Evolutionary conservation across 1,139 yeast species (phyloP).

Genomic region (Kodamaea derodonti): DNA sequence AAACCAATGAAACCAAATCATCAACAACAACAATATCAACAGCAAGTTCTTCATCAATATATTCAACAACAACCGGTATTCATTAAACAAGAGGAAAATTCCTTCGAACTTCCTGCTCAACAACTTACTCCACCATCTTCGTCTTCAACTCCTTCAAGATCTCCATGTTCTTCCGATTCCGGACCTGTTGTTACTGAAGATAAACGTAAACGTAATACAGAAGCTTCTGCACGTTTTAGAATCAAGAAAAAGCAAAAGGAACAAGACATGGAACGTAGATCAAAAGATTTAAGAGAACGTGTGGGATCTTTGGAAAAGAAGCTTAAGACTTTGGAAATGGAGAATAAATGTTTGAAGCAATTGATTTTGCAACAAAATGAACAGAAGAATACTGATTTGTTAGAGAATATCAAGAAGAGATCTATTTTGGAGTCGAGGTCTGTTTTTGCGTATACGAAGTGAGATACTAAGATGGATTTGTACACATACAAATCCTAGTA

Average conservation of each 20-base stretch:
- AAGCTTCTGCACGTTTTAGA: slow-evolving; percentile 61
- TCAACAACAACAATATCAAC: slow-evolving; percentile 3
- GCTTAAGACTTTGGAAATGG: slow-evolving; percentile 63
- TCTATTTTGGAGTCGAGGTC: slow-evolving; percentile 31
- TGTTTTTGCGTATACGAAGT: slow-evolving; percentile 30
- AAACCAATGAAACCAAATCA: slow-evolving; percentile 14
- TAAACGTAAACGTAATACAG: slow-evolving; percentile 57
- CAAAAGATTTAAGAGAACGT: slow-evolving; percentile 41
- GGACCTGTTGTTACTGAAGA: slow-evolving; percentile 23
- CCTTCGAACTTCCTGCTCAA: background rate
- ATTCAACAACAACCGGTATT: slow-evolving; percentile 1
- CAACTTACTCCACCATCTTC: slow-evolving; percentile 1
- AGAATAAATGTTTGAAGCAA: slow-evolving; percentile 63
- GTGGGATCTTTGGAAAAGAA: slow-evolving; percentile 39
- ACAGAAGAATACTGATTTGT: slow-evolving; percentile 35
- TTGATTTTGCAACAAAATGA: slow-evolving; percentile 47
- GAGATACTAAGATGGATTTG: slow-evolving; percentile 4
- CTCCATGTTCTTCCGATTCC: slow-evolving; percentile 1
- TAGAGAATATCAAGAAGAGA: slow-evolving; percentile 41
- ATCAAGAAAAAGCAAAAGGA: slow-evolving; percentile 59
- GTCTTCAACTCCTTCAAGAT: slow-evolving; percentile 4
- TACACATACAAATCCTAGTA: background rate
- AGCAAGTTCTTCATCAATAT: slow-evolving; percentile 1
- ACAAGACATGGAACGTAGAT: slow-evolving; percentile 52
- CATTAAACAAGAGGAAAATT: background rate